Evolutionary conservation across 2,329 filamentous ascomycete species (phyloP), one percentile per base, ranked within the genome.

Genomic region (Coniochaeta ligniaria): DNA sequence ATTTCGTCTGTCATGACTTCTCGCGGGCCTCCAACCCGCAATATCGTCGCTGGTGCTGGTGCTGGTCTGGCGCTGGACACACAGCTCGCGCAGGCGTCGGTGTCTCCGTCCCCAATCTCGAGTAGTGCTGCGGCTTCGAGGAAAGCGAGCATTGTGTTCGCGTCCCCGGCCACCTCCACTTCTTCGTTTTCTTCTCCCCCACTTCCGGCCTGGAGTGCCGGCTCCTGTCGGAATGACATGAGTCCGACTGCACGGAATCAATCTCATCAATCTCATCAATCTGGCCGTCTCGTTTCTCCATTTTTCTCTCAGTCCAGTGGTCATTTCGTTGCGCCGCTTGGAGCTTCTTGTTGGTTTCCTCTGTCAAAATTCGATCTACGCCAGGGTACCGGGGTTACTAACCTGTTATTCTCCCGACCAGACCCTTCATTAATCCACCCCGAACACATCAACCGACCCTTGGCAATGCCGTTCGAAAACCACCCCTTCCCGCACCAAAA

Each of bases 401-500:
- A 78, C 78, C 68, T 26, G 67, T 67, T 62, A 58, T 22, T 38
- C 54, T 36, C 55, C 60, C 57, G 62, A 62, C 62, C 70, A 85
- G 83, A 85, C 67, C 83, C 82, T 26, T 82, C 81, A 8, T 70
- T 84, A 61, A 83, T 85, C 65, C 81, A 84, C 65, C 78, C 81
- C 50, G 81, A 84, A 22, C 31, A 57, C 35, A 80, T 83, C 66
- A 76, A 58, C 55, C 54, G 35, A 38, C 73, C 77, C 35, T 75
- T 80, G 70, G 74, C 76, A 59, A 80, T 84, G 74, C 75, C 78
- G 31, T 72, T 75, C 20, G 84, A 78, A 66, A 81, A 84, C 31
- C 71, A 72, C 35, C 72, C 74, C 63, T 83, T 78, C 67, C 78
- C 80, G 59, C 77, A 78, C 54, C 73, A 74, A 59, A 74, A 77